Evolutionary conservation across 768 basidiomycete genomes (phyloP), one percentile per base, ranked within the genome.

Genomic region (Mycena venus): DNA sequence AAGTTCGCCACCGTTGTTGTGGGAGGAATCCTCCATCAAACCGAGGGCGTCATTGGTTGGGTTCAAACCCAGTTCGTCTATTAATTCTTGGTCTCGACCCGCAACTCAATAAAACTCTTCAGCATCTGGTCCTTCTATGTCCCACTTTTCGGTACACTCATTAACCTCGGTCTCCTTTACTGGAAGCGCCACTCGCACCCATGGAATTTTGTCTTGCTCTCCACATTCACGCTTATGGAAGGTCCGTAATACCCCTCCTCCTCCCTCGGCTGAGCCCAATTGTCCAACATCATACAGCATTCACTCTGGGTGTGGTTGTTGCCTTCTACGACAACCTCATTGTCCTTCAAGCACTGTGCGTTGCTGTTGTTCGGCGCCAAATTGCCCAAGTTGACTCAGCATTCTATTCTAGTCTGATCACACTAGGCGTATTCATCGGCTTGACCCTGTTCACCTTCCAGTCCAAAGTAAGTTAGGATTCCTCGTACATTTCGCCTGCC

Each of bases 141-240:
- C 27, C 91, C 94, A 14, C 86, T 96, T 42, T 89, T 96, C 74
- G 95, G 92, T 25, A 93, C 95, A 25, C 85, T 99, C 71, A 82
- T 94, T 78, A 94, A 94, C 73, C 91, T 98, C 32, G 92, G 92
- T 1, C 84, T 95, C 40, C 89, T 97, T 6, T 98, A 91, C 86
- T 97, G 94, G 94, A 97, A 98, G 84, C 92, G 97, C 69, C 97
- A 98, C 83, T 91, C 90, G 81, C 92, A 95, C 82, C 98, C 98
- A 27, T 86, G 91, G 82, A 99, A 99, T 83, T 87, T 98, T 72
- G 87, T 96, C 56, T 86, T 99, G 32, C 87, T 99, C 42, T 91
- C 93, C 23, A 87, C 93, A 2, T 99, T 99, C 84, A 99, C 98
- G 11, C 80, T 95, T 27, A 88, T 98, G 87, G 98, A 99, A 83